Conservation (phyloP, 2,329 filamentous ascomycete genomes). For the Rutstroemia sp. region DNA sequence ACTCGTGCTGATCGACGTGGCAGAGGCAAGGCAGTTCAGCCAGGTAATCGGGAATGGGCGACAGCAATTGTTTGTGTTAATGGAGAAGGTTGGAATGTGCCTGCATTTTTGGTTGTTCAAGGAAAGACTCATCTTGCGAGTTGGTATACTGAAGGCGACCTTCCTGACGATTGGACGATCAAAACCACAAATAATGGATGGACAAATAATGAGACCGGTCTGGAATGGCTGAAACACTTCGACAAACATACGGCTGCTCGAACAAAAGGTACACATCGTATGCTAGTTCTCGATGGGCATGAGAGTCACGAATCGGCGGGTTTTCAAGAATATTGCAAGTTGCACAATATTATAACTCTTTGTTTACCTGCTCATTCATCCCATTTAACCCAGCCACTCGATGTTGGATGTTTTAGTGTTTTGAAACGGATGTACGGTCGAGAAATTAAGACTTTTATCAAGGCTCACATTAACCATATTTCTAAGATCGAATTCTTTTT, state of each 20-base stretch:
- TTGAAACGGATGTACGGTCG: constrained; percentile 31
- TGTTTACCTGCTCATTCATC: constrained; percentile 27
- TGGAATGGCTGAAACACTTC: neutral
- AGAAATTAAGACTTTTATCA: constrained; percentile 26
- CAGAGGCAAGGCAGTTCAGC: too few relatives aligned
- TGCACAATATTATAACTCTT: constrained; percentile 32
- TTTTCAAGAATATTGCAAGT: constrained; percentile 19
- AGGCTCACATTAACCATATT: constrained; percentile 27
- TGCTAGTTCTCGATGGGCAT: constrained; percentile 11
- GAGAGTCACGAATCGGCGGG: constrained; percentile 1
- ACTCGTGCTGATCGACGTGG: too few relatives aligned
- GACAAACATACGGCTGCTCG: constrained; percentile 6
- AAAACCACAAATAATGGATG: too few relatives aligned
- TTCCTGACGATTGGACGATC: too few relatives aligned
- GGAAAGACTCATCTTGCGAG: too few relatives aligned
- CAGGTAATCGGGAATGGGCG: too few relatives aligned
- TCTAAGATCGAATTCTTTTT: constrained; percentile 25
- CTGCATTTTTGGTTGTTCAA: too few relatives aligned
- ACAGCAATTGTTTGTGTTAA: too few relatives aligned
- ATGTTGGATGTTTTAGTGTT: constrained; percentile 32
- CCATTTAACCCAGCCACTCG: constrained; percentile 33
- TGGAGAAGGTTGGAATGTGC: too few relatives aligned
- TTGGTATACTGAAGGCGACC: too few relatives aligned
- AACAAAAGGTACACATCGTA: constrained; percentile 9
- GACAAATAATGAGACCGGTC: too few relatives aligned